Evolutionary conservation across 257 asterid species (phyloP).

Genomic region (Scutellaria galericulata): DNA sequence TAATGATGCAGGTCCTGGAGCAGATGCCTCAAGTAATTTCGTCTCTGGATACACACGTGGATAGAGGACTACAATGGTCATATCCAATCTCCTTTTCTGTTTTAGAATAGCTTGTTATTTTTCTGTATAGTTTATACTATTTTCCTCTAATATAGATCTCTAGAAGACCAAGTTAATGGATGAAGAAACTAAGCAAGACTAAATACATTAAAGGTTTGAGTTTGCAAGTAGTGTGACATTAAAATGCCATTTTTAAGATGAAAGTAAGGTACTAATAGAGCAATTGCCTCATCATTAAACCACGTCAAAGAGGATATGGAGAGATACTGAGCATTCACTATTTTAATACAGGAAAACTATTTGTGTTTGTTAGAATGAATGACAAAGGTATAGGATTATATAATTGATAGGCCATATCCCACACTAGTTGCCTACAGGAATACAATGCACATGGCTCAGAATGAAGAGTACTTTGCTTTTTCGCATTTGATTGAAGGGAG

Average conservation of each 20-base stretch:
- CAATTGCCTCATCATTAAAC: background rate
- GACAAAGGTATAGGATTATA: background rate
- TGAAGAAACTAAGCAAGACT: background rate
- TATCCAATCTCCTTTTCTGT: constrained; percentile 5
- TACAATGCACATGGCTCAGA: background rate
- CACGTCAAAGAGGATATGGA: background rate
- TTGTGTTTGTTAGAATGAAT: background rate
- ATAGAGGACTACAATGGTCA: constrained; percentile 71
- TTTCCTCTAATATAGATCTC: background rate
- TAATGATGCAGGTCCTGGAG: constrained; percentile 56
- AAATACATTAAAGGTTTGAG: background rate
- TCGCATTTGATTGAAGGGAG: background rate
- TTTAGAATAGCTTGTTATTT: constrained; percentile 17
- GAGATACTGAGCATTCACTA: constrained; percentile 1
- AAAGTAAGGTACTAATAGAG: background rate
- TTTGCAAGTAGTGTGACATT: constrained; percentile 1
- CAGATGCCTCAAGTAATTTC: constrained; percentile 83
- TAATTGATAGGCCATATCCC: background rate
- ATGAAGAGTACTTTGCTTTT: background rate
- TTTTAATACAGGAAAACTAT: background rate
- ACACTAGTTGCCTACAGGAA: background rate
- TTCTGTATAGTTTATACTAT: background rate
- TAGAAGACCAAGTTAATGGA: background rate
- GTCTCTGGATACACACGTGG: constrained; percentile 76
- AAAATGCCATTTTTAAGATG: background rate